These are phyloP conservation scores for Coemansia sp. DNA, from an alignment of 192 early-diverging fungal species.

Conservation along the genomic window DNA sequence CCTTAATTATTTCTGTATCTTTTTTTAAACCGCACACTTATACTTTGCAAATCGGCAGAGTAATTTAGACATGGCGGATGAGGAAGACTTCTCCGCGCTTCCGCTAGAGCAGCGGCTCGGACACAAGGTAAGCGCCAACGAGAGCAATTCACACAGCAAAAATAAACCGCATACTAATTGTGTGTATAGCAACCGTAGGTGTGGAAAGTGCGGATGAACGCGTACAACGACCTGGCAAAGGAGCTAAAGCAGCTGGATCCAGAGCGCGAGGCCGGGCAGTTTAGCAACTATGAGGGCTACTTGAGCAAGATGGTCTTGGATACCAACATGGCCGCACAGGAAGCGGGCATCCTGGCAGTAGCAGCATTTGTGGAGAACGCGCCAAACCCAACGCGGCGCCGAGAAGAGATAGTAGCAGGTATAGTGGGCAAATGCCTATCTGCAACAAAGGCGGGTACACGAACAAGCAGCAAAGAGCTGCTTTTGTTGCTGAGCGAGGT, in stretches of 20 bases:
- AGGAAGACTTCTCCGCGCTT: conserved; percentile 77
- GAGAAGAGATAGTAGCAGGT: conserved; percentile 68
- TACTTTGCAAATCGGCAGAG: neutral
- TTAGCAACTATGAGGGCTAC: conserved; percentile 66
- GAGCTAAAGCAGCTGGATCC: conserved; percentile 68
- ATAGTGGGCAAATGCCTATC: conserved; percentile 87
- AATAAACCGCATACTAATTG: neutral
- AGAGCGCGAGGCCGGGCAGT: conserved; percentile 60
- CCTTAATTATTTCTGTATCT: neutral
- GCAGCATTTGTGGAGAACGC: conserved; percentile 79
- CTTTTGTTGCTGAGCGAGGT: conserved; percentile 87
- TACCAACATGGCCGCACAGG: conserved; percentile 88
- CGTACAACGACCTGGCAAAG: conserved; percentile 77
- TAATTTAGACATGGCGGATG: conserved; percentile 47
- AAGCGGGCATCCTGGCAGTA: conserved; percentile 75
- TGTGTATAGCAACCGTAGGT: conserved; percentile 54
- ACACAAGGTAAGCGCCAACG: conserved; percentile 68
- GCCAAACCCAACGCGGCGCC: conserved; percentile 70
- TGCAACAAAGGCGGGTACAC: conserved; percentile 78
- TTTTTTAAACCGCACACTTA: neutral
- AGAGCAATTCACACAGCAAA: neutral
- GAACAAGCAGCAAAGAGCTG: conserved; percentile 73
- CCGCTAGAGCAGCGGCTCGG: conserved; percentile 75
- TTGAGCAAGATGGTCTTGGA: conserved; percentile 84
- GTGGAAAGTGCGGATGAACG: conserved; percentile 91